Base-by-base conservation (phyloP, 805 yeast genomes). In the Torulaspora gathmanii region DNA sequence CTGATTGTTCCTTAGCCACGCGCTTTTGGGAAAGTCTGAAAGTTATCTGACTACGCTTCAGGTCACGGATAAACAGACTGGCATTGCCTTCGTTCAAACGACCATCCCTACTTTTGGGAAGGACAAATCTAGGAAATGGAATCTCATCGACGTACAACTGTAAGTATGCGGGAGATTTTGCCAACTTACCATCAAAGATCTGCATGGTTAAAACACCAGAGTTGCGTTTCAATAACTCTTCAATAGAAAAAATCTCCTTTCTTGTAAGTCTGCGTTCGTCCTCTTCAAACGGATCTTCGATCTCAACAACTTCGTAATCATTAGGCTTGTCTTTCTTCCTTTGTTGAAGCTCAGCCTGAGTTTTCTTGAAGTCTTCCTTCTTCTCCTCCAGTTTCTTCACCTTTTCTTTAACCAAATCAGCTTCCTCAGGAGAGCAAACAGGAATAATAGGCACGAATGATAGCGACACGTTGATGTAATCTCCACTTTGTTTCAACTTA, bases 381-480 rank as follows among this genome's bases (percentile, higher is more conserved):
- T 71, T 67, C 45, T 67, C 65, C 37, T 69, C 64, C 36, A 72
- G 52, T 16, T 66, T 61, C 33, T 63, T 62, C 39, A 73, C 65
- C 49, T 73, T 70, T n/a, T 68, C 67, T 34, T 72, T 69, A 40
- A 74, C 67, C 45, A 76, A 72, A 8, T 67, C 64, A 17, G 78
- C 47, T 61, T 85, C 91, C 22, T 72, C 69, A 23, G 75, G 72
- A 9, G 86, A 73, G 56, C 74, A 79, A 2, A 82, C 81, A 1
- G 86, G 83, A 37, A 79, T 68, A 7, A 78, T 66, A 35, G 93
- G 90, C 40, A 82, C 63, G 63, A 83, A 83, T 1, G 86, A 76
- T 26, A 83, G 68, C 8, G 82, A 73, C 55, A 80, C 78, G 22
- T 60, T 58, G 29, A 85, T 57, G 4, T 60, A 55, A 33, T 88